Evolutionary conservation across 2,329 filamentous ascomycete genomes (phyloP).

Genomic region (Exophiala sp.): DNA sequence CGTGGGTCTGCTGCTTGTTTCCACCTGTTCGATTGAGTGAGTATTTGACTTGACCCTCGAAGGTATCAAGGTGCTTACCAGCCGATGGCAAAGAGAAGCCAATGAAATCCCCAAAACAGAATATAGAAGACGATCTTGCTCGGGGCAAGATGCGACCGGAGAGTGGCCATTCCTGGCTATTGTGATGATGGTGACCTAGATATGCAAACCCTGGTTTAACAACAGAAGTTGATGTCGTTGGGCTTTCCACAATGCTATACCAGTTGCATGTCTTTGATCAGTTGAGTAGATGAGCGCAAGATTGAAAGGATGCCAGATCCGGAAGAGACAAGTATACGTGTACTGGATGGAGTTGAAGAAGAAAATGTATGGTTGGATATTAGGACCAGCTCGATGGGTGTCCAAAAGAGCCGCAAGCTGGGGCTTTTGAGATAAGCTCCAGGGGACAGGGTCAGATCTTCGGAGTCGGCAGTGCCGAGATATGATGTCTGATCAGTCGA

Average conservation of each 20-base stretch:
- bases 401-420: constrained; percentile 8
- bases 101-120: constrained; percentile 76
- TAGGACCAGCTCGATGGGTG: constrained; percentile 1
- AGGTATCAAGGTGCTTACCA: constrained; percentile 58
- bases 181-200: too few species aligned
- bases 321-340: too few species aligned
- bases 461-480: constrained; percentile 18
- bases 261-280: not conserved
- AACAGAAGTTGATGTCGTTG: not conserved
- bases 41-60: constrained; percentile 22
- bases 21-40: constrained; percentile 55
- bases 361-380: not conserved
- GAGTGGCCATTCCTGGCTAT: constrained; percentile 20
- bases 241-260: not conserved
- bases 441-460: constrained; percentile 4
- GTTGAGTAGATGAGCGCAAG: too few species aligned
- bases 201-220: not conserved
- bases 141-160: constrained; percentile 25
- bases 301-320: too few species aligned
- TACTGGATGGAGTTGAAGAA: not conserved
- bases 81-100: constrained; percentile 75
- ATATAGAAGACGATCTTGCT: constrained; percentile 74
- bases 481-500: constrained; percentile 11
- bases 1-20: constrained; percentile 68
- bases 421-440: constrained; percentile 20